Base-by-base conservation (phyloP, 768 basidiomycete species). In the Podaxis mareebaensis region DNA sequence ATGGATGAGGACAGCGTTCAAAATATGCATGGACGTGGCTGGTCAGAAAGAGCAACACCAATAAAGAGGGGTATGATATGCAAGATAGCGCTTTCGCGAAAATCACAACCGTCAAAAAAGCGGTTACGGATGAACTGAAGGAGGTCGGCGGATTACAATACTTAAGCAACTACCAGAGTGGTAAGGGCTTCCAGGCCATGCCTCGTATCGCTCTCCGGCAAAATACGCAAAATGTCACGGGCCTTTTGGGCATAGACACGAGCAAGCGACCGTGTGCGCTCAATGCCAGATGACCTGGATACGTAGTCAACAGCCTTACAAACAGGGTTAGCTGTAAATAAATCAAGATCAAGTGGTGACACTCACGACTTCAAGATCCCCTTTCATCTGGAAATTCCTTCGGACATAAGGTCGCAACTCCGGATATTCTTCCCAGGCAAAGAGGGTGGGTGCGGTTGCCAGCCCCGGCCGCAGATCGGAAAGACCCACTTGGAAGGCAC, bases 151-250 rank as follows among this genome's bases (percentile, higher is more conserved):
- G 53, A 42, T 28, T 64, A 87, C 79, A 81, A 84, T 66, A 76
- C 83, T 72, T 87, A 81, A 67, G 83, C 79, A 49, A 90, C 80
- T 22, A 93, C 88, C 38, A 83, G 82, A 63, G 88, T 86, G 36
- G 90, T 85, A 67, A 96, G 77, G 13, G 76, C 82, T 53, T 90
- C 86, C 63, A 99, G 75, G n/a, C 91, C 94, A 28, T 79, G 77
- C 73, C 86, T 88, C 33, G 92, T 88, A 64, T 93, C 90, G 68
- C 90, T 92, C 65, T 91, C 89, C 6, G 96, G 96, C 58, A 99
- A 80, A 5, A 81, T 73, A 36, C 74, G 76, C 15, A 97, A 78
- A 15, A 85, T 84, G 65, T 90, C 86, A 40, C 84, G 82, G 17
- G 96, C 96, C 70, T 88, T 88, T 42, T 85, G 81, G 0, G 92